Base-by-base conservation (phyloP, 1,284 basidiomycete species). In the Phaffia rhodozyma region DNA sequence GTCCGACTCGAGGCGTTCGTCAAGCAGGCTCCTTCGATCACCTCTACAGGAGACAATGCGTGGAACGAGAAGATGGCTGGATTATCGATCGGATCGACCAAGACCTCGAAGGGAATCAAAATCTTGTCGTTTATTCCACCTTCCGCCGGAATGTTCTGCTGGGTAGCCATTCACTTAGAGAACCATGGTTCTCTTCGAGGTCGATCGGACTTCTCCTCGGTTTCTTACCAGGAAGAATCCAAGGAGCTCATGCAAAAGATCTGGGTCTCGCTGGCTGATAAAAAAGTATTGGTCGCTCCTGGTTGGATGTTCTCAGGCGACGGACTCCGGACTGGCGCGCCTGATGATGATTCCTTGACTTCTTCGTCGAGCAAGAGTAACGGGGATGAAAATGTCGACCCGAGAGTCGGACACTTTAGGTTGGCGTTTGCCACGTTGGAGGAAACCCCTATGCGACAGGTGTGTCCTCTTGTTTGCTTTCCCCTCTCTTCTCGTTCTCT, bases 241-340 rank as follows among this genome's bases (percentile, higher is more conserved):
- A 60, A 60, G 29, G 49, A 60, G 59, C 20, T 60, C n/a, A 60
- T 60, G 59, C 49, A 51, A 47, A 34, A 56, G 9, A 50, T 62
- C 23, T 56, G 38, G n/a, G 49, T 55, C 20, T 53, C 29, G 21
- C 54, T 65, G n/a, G 62, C 63, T 13, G 63, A 57, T 23, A 51
- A 23, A 0, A 54, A 71, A 68, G 73, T 75, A 13, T 69, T 77
- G 29, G 73, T 77, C 55, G 74, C 72, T 13, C 75, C 75, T 1
- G 75, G 74, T 23, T 69, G 64, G 64, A 62, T 66, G 60, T 61
- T 66, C 47, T 53, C 53, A 21, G 58, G 58, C 27, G 48, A 62
- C 32, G 59, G 64, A 5, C 58, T 55, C 13, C 53, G 56, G 7
- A n/a, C 27, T 5, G 64, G 64, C 20, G 60, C 60, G 13, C 64